Conservation (phyloP, 164 flowering plant species). For the Chimonanthus salicifolius region DNA sequence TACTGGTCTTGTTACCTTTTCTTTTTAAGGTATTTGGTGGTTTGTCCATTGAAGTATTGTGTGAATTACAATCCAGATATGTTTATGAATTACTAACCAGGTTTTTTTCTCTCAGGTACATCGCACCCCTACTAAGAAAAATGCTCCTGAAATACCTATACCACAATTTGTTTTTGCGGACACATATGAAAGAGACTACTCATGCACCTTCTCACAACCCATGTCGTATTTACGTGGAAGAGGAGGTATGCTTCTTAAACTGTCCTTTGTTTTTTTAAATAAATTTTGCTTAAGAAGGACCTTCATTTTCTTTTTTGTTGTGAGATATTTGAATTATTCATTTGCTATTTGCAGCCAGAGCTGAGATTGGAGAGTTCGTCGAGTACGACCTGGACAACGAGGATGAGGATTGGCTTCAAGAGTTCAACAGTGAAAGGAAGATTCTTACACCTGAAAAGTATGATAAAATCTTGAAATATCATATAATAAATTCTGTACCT, state of each 20-base stretch:
- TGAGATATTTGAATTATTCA: not conserved
- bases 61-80: too few relatives aligned
- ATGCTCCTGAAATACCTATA: conserved; percentile 81
- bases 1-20: not conserved
- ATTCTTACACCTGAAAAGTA: conserved; percentile 72
- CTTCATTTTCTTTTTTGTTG: too few relatives aligned
- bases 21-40: not conserved
- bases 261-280: not conserved
- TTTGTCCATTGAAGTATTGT: too few relatives aligned
- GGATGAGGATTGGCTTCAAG: conserved; percentile 95
- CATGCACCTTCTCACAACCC: conserved; percentile 71
- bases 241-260: conserved; percentile 56
- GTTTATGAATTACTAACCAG: not conserved
- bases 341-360: conserved; percentile 49
- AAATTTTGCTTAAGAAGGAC: not conserved
- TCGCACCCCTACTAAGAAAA: conserved; percentile 57
- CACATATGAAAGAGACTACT: conserved; percentile 93
- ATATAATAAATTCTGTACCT: conserved; percentile 1
- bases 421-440: conserved; percentile 60
- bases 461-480: not conserved
- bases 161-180: conserved; percentile 89
- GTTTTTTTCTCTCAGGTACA: conserved; percentile 31
- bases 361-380: conserved; percentile 93
- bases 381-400: conserved; percentile 98
- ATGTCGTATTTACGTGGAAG: conserved; percentile 85